These are phyloP conservation scores for Pugionium dolabratum DNA, from an alignment of 345 rosid genomes.

Conservation along the genomic window DNA sequence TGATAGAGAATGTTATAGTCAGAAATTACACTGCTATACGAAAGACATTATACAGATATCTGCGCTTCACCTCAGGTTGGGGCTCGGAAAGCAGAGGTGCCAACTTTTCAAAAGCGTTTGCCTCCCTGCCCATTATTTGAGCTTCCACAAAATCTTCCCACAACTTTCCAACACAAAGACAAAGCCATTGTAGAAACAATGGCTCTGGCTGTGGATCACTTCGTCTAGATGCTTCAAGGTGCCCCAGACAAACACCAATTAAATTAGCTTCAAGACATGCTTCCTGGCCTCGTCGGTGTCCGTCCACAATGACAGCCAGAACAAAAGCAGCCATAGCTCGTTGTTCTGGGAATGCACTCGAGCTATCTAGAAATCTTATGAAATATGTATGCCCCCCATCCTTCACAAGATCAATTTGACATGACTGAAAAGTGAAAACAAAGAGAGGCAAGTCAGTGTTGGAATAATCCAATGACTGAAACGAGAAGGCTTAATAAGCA, in stretches of 20 bases:
- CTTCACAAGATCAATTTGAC: conserved; percentile 99
- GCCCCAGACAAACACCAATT: conserved; percentile 84
- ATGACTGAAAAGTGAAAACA: conserved; percentile 59
- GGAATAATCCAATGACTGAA: background rate
- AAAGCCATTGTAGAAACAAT: conserved; percentile 94
- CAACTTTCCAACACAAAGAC: conserved; percentile 93
- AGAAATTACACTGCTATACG: conserved; percentile 15
- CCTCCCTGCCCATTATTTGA: conserved; percentile 75
- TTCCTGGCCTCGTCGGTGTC: conserved; percentile 95
- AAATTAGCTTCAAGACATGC: conserved; percentile 86
- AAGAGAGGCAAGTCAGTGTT: conserved; percentile 33
- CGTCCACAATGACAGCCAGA: conserved; percentile 98
- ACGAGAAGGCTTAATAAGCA: conserved; percentile 18
- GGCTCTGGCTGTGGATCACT: conserved; percentile 82
- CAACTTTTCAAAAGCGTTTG: conserved; percentile 70
- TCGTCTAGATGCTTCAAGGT: conserved; percentile 67
- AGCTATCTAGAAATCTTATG: conserved; percentile 91
- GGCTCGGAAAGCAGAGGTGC: conserved; percentile 77
- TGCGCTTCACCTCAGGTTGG: conserved; percentile 81
- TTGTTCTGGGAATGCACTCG: conserved; percentile 96
- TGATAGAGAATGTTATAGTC: conserved; percentile 44
- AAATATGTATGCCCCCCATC: conserved; percentile 96
- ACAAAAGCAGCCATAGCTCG: conserved; percentile 99
- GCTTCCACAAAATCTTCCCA: conserved; percentile 98
- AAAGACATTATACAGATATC: conserved; percentile 11